Base-by-base conservation (phyloP, 2,329 filamentous ascomycete genomes). In the Apiospora malaysiana region DNA sequence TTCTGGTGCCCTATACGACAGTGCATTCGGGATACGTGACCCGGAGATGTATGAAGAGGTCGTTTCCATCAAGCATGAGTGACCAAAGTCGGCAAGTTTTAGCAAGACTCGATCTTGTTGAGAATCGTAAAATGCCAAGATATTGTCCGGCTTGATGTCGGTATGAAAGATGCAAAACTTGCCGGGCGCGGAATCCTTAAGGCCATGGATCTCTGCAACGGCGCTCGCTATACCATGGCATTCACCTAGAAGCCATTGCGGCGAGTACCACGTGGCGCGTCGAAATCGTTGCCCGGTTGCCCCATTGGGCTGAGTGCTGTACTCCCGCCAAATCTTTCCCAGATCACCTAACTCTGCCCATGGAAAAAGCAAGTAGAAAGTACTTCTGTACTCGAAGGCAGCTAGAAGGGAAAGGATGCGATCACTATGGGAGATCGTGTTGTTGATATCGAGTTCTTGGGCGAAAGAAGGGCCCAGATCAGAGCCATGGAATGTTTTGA, bases 1-100 rank as follows among this genome's bases (percentile, higher is more conserved):
- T 32, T 56, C 56, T 40, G 47, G 51, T 18, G 66, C 70, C 49
- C 70, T 66, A 51, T 69, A 69, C 12, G 68, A 32, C 12, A 14
- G 14, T 18, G 37, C 0, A 1, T 23, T 45, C 10, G 16, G 0
- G 37, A 66, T 5, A 1, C 0, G 1, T 8, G 10, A 1, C 4
- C 42, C 63, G 2, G 6, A 0, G 21, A 43, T 37, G 4, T 23
- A 1, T 14, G 63, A 7, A 4, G 9, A 45, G 10, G 1, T 7
- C 2, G 32, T n/a, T 16, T 1, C 6, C 18, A 42, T 18, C 1
- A 43, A 3, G 2, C 25, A 37, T 2, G 65, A 16, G 25, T 32
- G 40, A 9, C 65, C 65, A n/a, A 66, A 66, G n/a, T 66, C 65
- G 0, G 65, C 65, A 1, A 66, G 12, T 3, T 66, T 66, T 1